Conservation (phyloP, 306 rosid genomes). For the Sicyos baderoa region DNA sequence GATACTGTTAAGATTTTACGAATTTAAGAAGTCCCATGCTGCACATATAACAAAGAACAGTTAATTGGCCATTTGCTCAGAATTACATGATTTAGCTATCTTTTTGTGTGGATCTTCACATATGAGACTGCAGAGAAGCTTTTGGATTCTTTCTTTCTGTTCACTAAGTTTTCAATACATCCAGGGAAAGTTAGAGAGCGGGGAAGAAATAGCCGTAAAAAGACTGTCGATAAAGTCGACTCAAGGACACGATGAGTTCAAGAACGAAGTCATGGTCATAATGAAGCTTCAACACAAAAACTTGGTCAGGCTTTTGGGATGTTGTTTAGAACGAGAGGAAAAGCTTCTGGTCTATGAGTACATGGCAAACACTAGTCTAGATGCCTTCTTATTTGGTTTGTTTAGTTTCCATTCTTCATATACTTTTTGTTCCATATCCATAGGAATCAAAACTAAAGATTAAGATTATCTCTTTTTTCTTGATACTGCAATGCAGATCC, state of each 20-base stretch:
- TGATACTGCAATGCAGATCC: conserved; percentile 26
- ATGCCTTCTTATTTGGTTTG: conserved; percentile 27
- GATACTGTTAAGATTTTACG: too few relatives aligned
- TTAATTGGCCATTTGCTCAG: background rate
- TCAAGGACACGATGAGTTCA: conserved; percentile 50
- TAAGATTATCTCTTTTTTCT: background rate
- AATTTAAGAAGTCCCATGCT: background rate
- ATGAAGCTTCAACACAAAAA: conserved; percentile 33
- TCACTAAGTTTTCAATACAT: background rate
- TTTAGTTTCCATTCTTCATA: background rate
- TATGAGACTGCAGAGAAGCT: too few relatives aligned
- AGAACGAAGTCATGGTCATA: conserved; percentile 35
- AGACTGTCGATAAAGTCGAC: conserved; percentile 39
- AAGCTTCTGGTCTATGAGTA: conserved; percentile 46
- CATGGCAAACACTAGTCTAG: conserved; percentile 39
- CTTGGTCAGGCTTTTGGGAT: conserved; percentile 49
- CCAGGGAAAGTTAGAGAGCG: conserved; percentile 24
- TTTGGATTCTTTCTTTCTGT: too few relatives aligned
- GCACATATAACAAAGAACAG: background rate
- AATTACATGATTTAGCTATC: background rate
- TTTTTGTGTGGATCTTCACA: background rate
- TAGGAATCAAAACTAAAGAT: background rate
- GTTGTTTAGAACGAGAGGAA: conserved; percentile 37
- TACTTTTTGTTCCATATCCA: background rate
- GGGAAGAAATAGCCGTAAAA: conserved; percentile 46